phyloP scores from a whole-genome alignment of 495 filamentous ascomycete species.

The Hamigera avellanea region DNA sequence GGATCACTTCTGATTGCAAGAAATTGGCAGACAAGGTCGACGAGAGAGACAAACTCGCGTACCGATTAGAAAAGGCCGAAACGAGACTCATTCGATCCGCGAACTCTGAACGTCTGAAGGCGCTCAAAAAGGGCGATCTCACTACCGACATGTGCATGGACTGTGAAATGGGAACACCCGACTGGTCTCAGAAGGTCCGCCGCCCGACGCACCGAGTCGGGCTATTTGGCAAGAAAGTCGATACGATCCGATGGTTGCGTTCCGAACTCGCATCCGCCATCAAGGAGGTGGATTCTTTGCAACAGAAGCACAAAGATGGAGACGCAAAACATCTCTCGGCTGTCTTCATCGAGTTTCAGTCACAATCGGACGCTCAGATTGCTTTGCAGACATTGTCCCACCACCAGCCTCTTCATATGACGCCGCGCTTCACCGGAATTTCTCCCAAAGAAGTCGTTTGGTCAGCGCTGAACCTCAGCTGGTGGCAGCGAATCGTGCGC shows the following conservation, averaged over 20 bases:
- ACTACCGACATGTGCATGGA: conserved; percentile 17
- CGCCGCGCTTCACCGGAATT: conserved; percentile 69
- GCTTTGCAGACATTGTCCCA: conserved; percentile 73
- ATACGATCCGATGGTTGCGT: conserved; percentile 82
- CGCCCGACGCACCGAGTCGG: conserved; percentile 44
- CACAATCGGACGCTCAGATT: conserved; percentile 66
- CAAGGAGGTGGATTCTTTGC: conserved; percentile 54
- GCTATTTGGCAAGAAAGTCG: conserved; percentile 56
- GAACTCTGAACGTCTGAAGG: conserved; percentile 40
- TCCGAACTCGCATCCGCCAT: conserved; percentile 55
- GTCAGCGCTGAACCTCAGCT: conserved; percentile 66
- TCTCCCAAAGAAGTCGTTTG: conserved; percentile 72
- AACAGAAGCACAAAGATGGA: conserved; percentile 39
- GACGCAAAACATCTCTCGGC: conserved; percentile 44
- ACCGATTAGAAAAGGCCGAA: conserved; percentile 54
- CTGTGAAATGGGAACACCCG: conserved; percentile 34
- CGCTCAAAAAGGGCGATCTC: conserved; percentile 18
- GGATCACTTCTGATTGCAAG: conserved; percentile 48
- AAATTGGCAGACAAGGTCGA: conserved; percentile 45
- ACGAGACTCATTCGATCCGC: conserved; percentile 51
- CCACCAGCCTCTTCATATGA: conserved; percentile 77
- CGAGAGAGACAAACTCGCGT: conserved; percentile 45
- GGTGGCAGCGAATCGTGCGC: conserved; percentile 70
- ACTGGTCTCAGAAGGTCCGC: conserved; percentile 34
- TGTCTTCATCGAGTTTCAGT: conserved; percentile 79